These are phyloP conservation scores for Paecilomyces formosus DNA, from an alignment of 2,329 filamentous ascomycete genomes.

Conservation along the genomic window DNA sequence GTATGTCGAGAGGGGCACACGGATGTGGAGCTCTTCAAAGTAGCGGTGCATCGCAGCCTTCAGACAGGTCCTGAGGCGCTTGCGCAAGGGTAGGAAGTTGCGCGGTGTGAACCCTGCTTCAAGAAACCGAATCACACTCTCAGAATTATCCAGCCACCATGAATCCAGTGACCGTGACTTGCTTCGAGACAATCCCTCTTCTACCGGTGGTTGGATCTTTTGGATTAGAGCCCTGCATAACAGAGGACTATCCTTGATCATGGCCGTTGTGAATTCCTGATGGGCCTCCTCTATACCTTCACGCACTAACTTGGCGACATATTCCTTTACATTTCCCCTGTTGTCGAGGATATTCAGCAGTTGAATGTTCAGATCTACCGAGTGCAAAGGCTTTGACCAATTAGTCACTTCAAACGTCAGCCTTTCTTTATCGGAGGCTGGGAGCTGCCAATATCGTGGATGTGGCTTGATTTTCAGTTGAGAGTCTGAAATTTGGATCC, in stretches of 20 bases:
- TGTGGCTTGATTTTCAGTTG: slow-evolving; percentile 50
- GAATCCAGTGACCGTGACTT: slow-evolving; percentile 23
- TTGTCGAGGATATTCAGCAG: slow-evolving; percentile 50
- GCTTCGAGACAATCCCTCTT: slow-evolving; percentile 15
- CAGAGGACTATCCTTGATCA: slow-evolving; percentile 21
- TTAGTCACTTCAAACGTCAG: slow-evolving; percentile 52
- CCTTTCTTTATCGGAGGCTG: slow-evolving; percentile 29
- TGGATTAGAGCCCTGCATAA: slow-evolving; percentile 30
- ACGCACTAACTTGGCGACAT: slow-evolving; percentile 37
- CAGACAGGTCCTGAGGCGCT: slow-evolving; percentile 32
- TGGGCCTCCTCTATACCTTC: slow-evolving; percentile 27
- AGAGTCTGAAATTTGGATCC: slow-evolving; percentile 51
- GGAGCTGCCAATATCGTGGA: slow-evolving; percentile 25
- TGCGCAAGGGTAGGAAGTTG: slow-evolving; percentile 33
- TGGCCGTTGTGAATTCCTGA: slow-evolving; percentile 29
- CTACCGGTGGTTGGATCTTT: slow-evolving; percentile 19
- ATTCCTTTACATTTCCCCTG: slow-evolving; percentile 37
- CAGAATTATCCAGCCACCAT: slow-evolving; percentile 26
- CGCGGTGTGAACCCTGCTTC: slow-evolving; percentile 42
- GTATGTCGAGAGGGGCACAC: slow-evolving; percentile 45
- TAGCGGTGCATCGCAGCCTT: slow-evolving; percentile 32
- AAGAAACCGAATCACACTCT: slow-evolving; percentile 29
- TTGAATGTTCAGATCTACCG: slow-evolving; percentile 45
- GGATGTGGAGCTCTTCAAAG: slow-evolving; percentile 41
- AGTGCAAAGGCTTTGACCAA: slow-evolving; percentile 36